Base-by-base conservation (phyloP, 225 moss, liverwort and hornwort genomes). In the Antitrichia curtipendula region DNA sequence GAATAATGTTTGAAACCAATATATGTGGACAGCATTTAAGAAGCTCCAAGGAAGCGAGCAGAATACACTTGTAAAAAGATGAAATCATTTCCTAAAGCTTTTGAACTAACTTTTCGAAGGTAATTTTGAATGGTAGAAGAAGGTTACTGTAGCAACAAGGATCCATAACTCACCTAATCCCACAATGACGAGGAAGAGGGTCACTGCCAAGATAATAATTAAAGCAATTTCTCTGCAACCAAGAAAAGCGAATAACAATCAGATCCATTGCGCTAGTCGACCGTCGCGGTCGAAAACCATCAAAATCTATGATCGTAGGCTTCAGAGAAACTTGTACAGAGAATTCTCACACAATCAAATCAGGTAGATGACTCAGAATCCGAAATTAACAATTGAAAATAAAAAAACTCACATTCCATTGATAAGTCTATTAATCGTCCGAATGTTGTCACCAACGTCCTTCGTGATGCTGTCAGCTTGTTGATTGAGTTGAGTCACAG, bases 211-310 rank as follows among this genome's bases (percentile, higher is more conserved):
- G 57, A 95, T 85, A 18, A 93, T 40, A 18, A 91, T 80, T 86
- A 95, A 72, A 24, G 91, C 92, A 59, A 91, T 89, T 87, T 96
- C 93, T 93, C 94, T 96, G 92, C 65, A 84, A 82, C 45, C 77
- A 89, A 73, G 5, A 29, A n/a, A 47, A 49, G 61, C 5, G 8
- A 74, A 21, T 41, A 10, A 50, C 40, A 53, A 8, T 85, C 38
- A 84, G 80, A 68, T 27, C 38, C 22, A 24, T 52, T 31, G 38
- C 19, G 4, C 31, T 34, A 17, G 19, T 49, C 9, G 13, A 38
- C 5, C 24, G 49, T 36, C 53, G 7, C 32, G 22, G 38, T 56
- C 27, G 13, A 34, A 34, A 62, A 9, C 54, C 20, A 21, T 21
- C 41, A 60, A 20, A 54, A 54, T 57, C 76, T 10, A 7, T 29